These are phyloP conservation scores for Candida frijolesensis DNA, from an alignment of 1,139 yeast genomes.

Conservation along the genomic window DNA sequence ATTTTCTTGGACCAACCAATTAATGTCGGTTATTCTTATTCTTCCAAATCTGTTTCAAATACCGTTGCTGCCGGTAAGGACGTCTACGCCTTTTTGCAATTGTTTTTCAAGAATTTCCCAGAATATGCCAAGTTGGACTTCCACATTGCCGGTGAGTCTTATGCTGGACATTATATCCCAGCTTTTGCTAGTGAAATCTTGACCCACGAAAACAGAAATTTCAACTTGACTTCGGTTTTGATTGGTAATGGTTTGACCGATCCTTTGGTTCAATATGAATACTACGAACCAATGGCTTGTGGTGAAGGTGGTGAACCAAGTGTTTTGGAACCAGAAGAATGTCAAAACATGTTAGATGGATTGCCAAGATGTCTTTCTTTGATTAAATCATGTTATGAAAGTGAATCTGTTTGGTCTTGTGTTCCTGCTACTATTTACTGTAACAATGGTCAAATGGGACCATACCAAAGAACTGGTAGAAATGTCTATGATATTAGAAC, in stretches of 20 bases:
- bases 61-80: slow-evolving; percentile 92
- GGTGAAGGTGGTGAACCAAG: slow-evolving; percentile 89
- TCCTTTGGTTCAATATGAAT: slow-evolving; percentile 83
- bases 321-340: slow-evolving; percentile 76
- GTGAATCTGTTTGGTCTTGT: slow-evolving; percentile 84
- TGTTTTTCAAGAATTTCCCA: slow-evolving; percentile 91
- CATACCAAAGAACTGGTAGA: slow-evolving; percentile 87
- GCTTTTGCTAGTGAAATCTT: slow-evolving; percentile 87
- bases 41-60: slow-evolving; percentile 60
- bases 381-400: slow-evolving; percentile 78
- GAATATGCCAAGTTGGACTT: slow-evolving; percentile 66
- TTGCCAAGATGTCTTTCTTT: slow-evolving; percentile 82
- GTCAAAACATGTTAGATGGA: slow-evolving; percentile 71
- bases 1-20: slow-evolving; percentile 52
- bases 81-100: slow-evolving; percentile 86
- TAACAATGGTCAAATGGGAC: slow-evolving; percentile 83
- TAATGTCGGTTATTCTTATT: slow-evolving; percentile 78
- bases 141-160: slow-evolving; percentile 99
- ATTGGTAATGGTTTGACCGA: slow-evolving; percentile 98
- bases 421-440: slow-evolving; percentile 93
- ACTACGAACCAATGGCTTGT: slow-evolving; percentile 97
- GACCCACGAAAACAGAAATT: slow-evolving; percentile 72
- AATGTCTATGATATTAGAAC: slow-evolving; percentile 93
- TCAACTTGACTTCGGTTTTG: slow-evolving; percentile 82
- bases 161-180: slow-evolving; percentile 97